These are phyloP conservation scores for Aspergillus coremiiformis DNA, from an alignment of 495 filamentous ascomycete species.

Conservation along the genomic window DNA sequence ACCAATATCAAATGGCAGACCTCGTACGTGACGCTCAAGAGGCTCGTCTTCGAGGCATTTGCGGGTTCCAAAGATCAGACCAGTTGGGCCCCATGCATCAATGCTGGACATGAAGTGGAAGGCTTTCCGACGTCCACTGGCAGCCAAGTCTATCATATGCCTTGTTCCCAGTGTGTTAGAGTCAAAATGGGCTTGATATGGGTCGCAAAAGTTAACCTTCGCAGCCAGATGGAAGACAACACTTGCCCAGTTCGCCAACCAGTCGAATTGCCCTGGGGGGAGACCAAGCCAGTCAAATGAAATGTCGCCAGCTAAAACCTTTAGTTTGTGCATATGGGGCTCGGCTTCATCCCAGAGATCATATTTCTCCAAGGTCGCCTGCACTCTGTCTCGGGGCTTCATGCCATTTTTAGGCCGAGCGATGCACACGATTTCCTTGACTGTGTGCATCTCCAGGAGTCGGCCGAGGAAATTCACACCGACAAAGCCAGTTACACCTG, in stretches of 20 bases:
- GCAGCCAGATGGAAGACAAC: conserved; percentile 19
- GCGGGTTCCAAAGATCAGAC: background rate
- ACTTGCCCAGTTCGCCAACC: conserved; percentile 8
- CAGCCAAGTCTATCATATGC: conserved; percentile 12
- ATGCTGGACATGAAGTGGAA: background rate
- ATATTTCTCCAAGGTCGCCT: conserved; percentile 6
- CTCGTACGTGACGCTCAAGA: conserved; percentile 2
- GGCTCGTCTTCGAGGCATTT: conserved; percentile 11
- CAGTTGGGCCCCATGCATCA: conserved; percentile 3
- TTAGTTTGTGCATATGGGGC: conserved; percentile 2
- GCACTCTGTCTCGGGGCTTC: background rate
- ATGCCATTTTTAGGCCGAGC: background rate
- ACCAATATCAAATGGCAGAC: conserved; percentile 12
- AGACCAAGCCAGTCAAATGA: conserved; percentile 5
- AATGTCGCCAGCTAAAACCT: conserved; percentile 10
- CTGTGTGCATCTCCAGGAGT: background rate
- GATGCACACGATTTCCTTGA: conserved; percentile 10
- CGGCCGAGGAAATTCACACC: conserved; percentile 2
- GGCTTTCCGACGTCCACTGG: conserved; percentile 7
- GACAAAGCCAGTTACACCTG: conserved; percentile 15
- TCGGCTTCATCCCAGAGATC: conserved; percentile 4
- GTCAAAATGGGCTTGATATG: conserved; percentile 12
- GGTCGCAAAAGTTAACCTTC: conserved; percentile 16
- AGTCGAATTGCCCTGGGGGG: conserved; percentile 1
- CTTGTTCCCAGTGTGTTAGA: conserved; percentile 16